Base-by-base conservation (phyloP, 495 filamentous ascomycete genomes). In the Neurospora sublineolata region DNA sequence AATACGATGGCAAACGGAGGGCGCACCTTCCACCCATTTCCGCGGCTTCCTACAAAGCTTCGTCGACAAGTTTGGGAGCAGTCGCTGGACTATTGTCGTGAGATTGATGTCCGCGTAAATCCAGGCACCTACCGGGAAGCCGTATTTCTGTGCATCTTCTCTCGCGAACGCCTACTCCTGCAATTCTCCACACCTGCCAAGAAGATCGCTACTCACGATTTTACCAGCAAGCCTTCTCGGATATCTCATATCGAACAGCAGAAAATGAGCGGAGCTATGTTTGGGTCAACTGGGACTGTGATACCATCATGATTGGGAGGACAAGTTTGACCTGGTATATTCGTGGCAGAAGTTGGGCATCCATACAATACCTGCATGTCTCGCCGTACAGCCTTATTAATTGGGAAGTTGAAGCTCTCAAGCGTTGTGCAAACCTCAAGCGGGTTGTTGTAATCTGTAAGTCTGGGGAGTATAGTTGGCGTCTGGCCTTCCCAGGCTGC, bases 61-160 rank as follows among this genome's bases (percentile, higher is more conserved):
- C 46, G 23, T 27, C 44, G 27, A 1, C 44, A 12, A 27, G 20
- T 52, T n/a, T 52, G 44, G n/a, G 20, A 52, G 20, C 44, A 27
- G n/a, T 52, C 44, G 44, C 44, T 3, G 10, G 44, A 52, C 4
- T 5, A 23, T 23, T 9, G 20, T 0, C 44, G 44, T 27, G 44
- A 23, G 10, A 20, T 52, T 52, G 44, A 52, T 23, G 10, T 52
- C n/a, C 18, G 18, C 41, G 41, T 44, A 4, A 44, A 44, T 10
- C 2, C 0, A 3, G 41, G 18, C 5, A n/a, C 0, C 18, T 0
- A 9, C 18, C 20, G 0, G 20, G 5, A 12, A 10, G 20, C n/a
- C 0, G 9, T 4, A 0, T 2, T 27, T 4, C 10, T 52, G 3
- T 52, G 0, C 18, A 44, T 12, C 20, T 52, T 23, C 20, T 52